Percentiles rank a stretch among this genome's conserved stretches.
phyloP scores from a whole-genome alignment of 1,284 basidiomycete species.

The Boletus smithii region DNA sequence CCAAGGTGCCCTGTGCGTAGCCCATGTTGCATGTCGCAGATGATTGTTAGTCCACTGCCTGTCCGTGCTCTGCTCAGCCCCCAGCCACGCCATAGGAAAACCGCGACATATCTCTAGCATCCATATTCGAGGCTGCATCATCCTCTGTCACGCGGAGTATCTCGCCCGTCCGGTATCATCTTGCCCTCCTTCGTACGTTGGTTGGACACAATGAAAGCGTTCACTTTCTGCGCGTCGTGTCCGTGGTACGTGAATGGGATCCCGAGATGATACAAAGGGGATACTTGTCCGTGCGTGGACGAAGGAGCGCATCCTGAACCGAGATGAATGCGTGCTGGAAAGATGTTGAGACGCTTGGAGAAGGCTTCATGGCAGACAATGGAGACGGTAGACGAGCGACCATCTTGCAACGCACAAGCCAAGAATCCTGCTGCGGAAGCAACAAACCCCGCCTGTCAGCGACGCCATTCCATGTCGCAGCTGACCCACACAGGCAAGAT shows the following conservation, averaged over 20 bases:
- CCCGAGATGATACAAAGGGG: constrained; percentile 29
- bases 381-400: constrained; percentile 5
- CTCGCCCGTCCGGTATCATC: constrained; percentile 27
- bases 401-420: constrained; percentile 3
- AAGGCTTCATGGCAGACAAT: constrained; percentile 25
- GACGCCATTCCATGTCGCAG: constrained; percentile 15
- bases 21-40: constrained; percentile 19
- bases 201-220: constrained; percentile 23
- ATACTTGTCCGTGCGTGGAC: constrained; percentile 25
- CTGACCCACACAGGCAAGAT: constrained; percentile 21
- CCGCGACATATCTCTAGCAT: constrained; percentile 31
- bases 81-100: constrained; percentile 2
- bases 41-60: constrained; percentile 5
- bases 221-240: constrained; percentile 30
- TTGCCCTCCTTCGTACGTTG: constrained; percentile 18
- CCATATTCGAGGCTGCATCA: constrained; percentile 12
- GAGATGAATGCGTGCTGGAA: constrained; percentile 31
- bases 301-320: constrained; percentile 2
- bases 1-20: constrained; percentile 31
- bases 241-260: constrained; percentile 27
- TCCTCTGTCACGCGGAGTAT: constrained; percentile 12
- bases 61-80: constrained; percentile 29
- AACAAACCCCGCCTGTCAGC: constrained; percentile 10
- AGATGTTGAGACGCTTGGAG: constrained; percentile 14
- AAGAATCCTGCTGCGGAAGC: background rate